These are phyloP conservation scores for Canariomyces notabilis DNA, from an alignment of 2,329 filamentous ascomycete genomes.

Conservation along the genomic window DNA sequence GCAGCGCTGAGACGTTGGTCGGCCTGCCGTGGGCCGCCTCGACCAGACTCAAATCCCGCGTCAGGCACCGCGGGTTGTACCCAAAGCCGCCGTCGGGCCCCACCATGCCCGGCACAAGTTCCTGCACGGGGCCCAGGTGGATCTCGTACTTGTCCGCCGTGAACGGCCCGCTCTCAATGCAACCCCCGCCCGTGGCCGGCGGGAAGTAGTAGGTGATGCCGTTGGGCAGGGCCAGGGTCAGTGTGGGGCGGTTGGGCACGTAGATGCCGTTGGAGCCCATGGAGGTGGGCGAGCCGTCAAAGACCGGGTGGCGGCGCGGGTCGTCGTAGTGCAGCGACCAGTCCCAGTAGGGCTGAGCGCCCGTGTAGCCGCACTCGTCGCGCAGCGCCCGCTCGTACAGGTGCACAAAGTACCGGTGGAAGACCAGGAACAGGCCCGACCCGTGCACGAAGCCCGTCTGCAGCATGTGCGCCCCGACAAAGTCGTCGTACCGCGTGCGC, in stretches of 20 bases:
- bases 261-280: slow-evolving; percentile 19
- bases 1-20: slow-evolving; percentile 5
- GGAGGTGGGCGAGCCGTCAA: slow-evolving; percentile 13
- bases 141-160: slow-evolving; percentile 6
- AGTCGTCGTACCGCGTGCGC: slow-evolving; percentile 20
- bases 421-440: slow-evolving; percentile 18
- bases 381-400: slow-evolving; percentile 21
- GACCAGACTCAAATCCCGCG: slow-evolving; percentile 13
- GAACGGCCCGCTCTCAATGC: slow-evolving; percentile 17
- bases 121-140: slow-evolving; percentile 15
- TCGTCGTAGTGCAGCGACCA: slow-evolving; percentile 17
- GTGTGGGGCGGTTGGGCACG: slow-evolving; percentile 3
- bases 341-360: slow-evolving; percentile 33
- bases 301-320: slow-evolving; percentile 12
- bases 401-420: slow-evolving; percentile 16
- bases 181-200: slow-evolving; percentile 19
- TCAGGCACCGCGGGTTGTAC: slow-evolving; percentile 22
- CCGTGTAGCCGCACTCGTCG: slow-evolving; percentile 28
- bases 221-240: not conserved
- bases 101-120: slow-evolving; percentile 3
- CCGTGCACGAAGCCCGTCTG: slow-evolving; percentile 17
- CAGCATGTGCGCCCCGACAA: slow-evolving; percentile 18
- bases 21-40: slow-evolving; percentile 6
- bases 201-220: slow-evolving; percentile 1
- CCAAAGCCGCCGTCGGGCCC: slow-evolving; percentile 16